These are phyloP conservation scores for Tagetes erecta DNA, from an alignment of 129 eudicot species.

Conservation along the genomic window DNA sequence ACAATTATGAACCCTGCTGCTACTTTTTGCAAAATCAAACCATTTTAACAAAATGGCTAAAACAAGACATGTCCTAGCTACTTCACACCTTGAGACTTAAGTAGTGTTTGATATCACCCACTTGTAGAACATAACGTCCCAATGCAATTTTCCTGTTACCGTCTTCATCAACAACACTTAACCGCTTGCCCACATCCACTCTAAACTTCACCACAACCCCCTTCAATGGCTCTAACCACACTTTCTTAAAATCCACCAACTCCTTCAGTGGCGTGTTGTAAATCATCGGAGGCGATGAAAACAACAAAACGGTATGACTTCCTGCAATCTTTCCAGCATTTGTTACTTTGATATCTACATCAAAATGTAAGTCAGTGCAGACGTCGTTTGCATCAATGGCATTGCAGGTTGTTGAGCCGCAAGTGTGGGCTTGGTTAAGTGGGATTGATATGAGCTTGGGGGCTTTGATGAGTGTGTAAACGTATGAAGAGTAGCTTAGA, in stretches of 20 bases:
- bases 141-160: slow-evolving; percentile 27
- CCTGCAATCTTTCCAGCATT: slow-evolving; percentile 37
- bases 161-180: slow-evolving; percentile 37
- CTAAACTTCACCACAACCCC: slow-evolving; percentile 12
- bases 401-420: slow-evolving; percentile 15
- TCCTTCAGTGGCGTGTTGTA: slow-evolving; percentile 25
- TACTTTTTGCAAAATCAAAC: slow-evolving; percentile 4
- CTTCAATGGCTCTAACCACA: slow-evolving; percentile 19
- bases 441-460: slow-evolving; percentile 21
- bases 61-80: background rate
- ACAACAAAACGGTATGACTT: slow-evolving; percentile 38
- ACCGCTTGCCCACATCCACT: slow-evolving; percentile 31
- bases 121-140: slow-evolving; percentile 31
- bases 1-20: slow-evolving; percentile 17
- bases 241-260: slow-evolving; percentile 39
- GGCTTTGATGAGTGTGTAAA: slow-evolving; percentile 34
- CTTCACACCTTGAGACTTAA: slow-evolving; percentile 18
- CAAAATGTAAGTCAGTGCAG: slow-evolving; percentile 29
- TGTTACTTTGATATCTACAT: slow-evolving; percentile 28
- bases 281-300: slow-evolving; percentile 32
- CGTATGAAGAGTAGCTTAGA: slow-evolving; percentile 39
- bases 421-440: background rate
- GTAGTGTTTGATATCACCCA: slow-evolving; percentile 28
- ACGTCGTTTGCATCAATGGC: slow-evolving; percentile 27
- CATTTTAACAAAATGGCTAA: slow-evolving; percentile 4